These are phyloP conservation scores for Hypoxylon trugodes DNA, from an alignment of 495 filamentous ascomycete species.

Conservation along the genomic window DNA sequence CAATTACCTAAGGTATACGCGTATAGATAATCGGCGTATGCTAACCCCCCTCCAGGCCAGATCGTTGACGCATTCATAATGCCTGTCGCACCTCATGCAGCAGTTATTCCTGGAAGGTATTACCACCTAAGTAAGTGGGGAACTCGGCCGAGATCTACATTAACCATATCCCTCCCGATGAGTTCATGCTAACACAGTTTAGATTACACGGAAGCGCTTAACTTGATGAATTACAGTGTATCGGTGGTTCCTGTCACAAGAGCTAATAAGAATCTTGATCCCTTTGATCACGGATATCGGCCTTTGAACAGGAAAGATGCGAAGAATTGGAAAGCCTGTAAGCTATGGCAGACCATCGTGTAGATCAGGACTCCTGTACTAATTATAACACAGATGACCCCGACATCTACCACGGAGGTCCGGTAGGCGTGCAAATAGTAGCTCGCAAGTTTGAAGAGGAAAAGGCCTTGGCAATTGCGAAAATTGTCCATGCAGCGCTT, in stretches of 20 bases:
- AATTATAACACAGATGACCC: slow-evolving; percentile 49
- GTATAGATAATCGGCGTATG: background rate
- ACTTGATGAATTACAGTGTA: slow-evolving; percentile 24
- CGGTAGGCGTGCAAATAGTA: slow-evolving; percentile 60
- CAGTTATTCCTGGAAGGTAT: slow-evolving; percentile 42
- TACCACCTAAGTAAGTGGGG: slow-evolving; percentile 32
- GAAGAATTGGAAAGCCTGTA: slow-evolving; percentile 49
- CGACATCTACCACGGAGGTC: slow-evolving; percentile 56
- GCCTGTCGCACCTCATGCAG: slow-evolving; percentile 67
- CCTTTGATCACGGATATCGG: slow-evolving; percentile 34
- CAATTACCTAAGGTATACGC: background rate
- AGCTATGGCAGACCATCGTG: background rate
- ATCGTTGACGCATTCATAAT: slow-evolving; percentile 62
- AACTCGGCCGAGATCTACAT: background rate
- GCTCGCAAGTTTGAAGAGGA: slow-evolving; percentile 59
- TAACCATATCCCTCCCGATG: too few species aligned
- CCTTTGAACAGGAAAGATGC: slow-evolving; percentile 49
- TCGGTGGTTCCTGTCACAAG: slow-evolving; percentile 58
- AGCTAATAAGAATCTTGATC: slow-evolving; percentile 51
- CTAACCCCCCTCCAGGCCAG: slow-evolving; percentile 31
- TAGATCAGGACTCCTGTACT: slow-evolving; percentile 10
- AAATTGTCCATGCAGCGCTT: slow-evolving; percentile 31
- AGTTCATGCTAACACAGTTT: background rate
- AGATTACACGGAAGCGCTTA: slow-evolving; percentile 51
- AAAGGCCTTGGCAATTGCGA: slow-evolving; percentile 52